Evolutionary conservation across 805 yeast species (phyloP).

Genomic region (Huiozyma naganishii): DNA sequence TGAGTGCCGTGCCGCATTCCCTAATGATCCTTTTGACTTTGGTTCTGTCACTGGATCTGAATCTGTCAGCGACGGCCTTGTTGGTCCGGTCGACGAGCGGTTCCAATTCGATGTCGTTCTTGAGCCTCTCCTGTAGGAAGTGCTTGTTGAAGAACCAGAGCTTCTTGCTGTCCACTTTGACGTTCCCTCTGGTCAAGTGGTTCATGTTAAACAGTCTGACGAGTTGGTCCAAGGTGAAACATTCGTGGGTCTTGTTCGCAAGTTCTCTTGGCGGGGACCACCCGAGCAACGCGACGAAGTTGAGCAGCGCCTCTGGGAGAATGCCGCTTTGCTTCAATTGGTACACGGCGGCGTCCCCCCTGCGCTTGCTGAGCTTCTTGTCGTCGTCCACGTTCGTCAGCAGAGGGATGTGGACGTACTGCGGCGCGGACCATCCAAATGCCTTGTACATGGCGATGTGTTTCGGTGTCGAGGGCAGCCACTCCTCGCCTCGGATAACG

Average conservation of each 20-base stretch:
- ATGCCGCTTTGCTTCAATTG: constrained; percentile 50
- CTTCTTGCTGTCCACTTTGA: constrained; percentile 77
- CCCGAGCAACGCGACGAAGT: constrained; percentile 84
- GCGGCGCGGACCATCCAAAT: constrained; percentile 76
- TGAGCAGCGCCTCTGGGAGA: constrained; percentile 77
- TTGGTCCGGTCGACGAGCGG: constrained; percentile 29
- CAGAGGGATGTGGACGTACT: constrained; percentile 81
- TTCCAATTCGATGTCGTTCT: constrained; percentile 27
- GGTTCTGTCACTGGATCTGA: constrained; percentile 9
- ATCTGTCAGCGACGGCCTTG: constrained; percentile 10
- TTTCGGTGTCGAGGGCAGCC: constrained; percentile 94
- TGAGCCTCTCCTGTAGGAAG: constrained; percentile 40
- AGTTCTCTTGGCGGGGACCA: constrained; percentile 74
- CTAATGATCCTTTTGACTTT: constrained; percentile 33
- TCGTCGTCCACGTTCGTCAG: constrained; percentile 56
- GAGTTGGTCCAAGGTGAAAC: constrained; percentile 42
- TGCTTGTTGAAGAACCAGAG: constrained; percentile 67
- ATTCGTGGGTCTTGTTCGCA: constrained; percentile 41
- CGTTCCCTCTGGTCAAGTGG: constrained; percentile 83
- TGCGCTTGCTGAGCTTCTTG: constrained; percentile 76
- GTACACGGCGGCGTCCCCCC: constrained; percentile 68
- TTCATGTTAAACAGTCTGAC: constrained; percentile 48
- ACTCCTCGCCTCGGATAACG: constrained; percentile 94
- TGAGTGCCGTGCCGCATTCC: constrained; percentile 39
- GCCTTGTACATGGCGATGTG: constrained; percentile 81